These are phyloP conservation scores for Russula earlei DNA, from an alignment of 768 basidiomycete genomes.

Conservation along the genomic window DNA sequence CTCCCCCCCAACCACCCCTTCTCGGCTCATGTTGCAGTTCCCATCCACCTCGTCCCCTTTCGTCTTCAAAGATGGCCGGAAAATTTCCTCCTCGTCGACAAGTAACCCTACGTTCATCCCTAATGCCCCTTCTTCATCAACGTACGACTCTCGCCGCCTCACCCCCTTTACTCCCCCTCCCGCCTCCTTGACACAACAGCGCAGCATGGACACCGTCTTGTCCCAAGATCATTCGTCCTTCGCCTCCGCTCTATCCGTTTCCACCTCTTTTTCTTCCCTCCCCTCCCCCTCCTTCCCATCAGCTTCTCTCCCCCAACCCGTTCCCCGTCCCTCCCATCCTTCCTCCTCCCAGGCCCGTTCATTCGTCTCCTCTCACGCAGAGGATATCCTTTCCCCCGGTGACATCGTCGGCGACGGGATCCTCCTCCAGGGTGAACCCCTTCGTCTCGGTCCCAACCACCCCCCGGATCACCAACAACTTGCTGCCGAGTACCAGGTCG, in stretches of 20 bases:
- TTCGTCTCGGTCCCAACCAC: conserved; percentile 44
- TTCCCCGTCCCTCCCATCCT: conserved; percentile 21
- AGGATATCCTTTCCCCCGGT: conserved; percentile 19
- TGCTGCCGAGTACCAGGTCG: conserved; percentile 70
- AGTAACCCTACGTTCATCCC: conserved; percentile 12
- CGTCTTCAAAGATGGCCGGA: conserved; percentile 27
- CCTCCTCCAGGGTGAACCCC: conserved; percentile 41
- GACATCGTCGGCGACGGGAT: conserved; percentile 19
- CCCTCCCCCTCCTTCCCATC: conserved; percentile 27
- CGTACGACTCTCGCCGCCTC: conserved; percentile 1
- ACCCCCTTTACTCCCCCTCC: background rate
- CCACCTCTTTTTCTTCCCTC: conserved; percentile 27
- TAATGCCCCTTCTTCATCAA: conserved; percentile 16
- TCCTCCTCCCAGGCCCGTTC: conserved; percentile 9
- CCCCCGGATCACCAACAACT: conserved; percentile 35
- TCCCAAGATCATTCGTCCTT: conserved; percentile 29
- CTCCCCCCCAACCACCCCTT: background rate
- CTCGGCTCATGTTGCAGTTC: conserved; percentile 30
- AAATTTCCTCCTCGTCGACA: conserved; percentile 23
- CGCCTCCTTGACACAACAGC: conserved; percentile 15
- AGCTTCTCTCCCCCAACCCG: conserved; percentile 21
- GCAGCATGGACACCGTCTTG: conserved; percentile 21
- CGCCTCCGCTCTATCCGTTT: conserved; percentile 23
- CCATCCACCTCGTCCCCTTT: conserved; percentile 29
- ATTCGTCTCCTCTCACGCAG: conserved; percentile 11